Base-by-base conservation (phyloP, 2,329 filamentous ascomycete species). In the Monosporascus sp. region DNA sequence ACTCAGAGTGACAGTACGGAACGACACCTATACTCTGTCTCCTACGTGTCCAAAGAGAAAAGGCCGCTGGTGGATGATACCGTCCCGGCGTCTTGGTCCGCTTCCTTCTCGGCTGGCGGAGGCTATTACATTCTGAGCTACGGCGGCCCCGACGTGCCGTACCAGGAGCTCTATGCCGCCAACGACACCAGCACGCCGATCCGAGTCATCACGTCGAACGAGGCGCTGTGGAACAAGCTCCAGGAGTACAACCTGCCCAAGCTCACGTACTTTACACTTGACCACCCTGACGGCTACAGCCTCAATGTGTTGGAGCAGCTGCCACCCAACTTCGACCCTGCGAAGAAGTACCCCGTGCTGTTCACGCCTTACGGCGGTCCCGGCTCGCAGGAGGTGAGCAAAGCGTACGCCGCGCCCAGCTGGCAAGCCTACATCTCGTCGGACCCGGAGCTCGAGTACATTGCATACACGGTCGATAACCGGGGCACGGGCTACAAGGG, bases 361-460 rank as follows among this genome's bases (percentile, higher is more conserved):
- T 83, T 89, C 62, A 83, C 80, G 1, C 84, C 84, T 0, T 89
- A 89, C 64, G 85, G 85, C 20, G 85, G 85, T 0, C 85, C 85
- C 0, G 80, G 80, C 53, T 79, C 83, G 0, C 85, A 88, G 60
- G 72, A 81, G 55, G 83, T 85, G 1, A 69, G 63, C 51, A 87
- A 87, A 65, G 62, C 67, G 1, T 87, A 82, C 69, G 72, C 75
- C 51, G 52, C 75, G 0, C 72, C 83, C 25, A 74, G 75, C 59
- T 88, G 81, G 80, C 77, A 78, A 48, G 74, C 80, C 0, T 89
- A 88, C 68, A 78, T 88, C 46, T 72, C 82, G 0, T 86, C 83
- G 0, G 84, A 89, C 59, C 82, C 83, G 0, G 84, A 88, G 55
- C 78, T 88, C 0, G 75, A 86, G 63, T 88, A 82, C 69, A 79